Evolutionary conservation across 805 yeast species (phyloP).

Genomic region (Yamadazyma olivae): DNA sequence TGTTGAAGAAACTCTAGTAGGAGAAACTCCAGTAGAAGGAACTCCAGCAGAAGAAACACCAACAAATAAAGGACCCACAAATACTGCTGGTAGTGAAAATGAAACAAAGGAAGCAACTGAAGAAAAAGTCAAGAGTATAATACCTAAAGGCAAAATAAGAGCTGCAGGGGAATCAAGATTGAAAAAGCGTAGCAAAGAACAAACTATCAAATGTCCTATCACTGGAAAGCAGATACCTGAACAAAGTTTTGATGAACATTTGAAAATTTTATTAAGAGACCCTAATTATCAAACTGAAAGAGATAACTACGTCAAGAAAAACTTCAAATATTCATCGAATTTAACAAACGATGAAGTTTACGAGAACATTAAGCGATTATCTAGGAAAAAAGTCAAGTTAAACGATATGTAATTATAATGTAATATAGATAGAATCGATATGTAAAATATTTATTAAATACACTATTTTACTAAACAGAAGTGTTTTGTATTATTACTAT

Average conservation of each 20-base stretch:
- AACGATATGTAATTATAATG: neutral
- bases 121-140: neutral
- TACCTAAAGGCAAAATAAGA: constrained; percentile 48
- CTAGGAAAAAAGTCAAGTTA: constrained; percentile 22
- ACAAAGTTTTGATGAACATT: constrained; percentile 65
- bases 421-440: constrained; percentile 4
- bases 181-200: constrained; percentile 28
- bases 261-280: constrained; percentile 67
- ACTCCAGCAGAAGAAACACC: neutral
- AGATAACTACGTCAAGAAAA: constrained; percentile 56
- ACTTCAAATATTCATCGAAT: constrained; percentile 45
- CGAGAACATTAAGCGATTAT: constrained; percentile 54
- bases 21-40: neutral
- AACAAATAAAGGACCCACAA: neutral
- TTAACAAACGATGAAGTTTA: constrained; percentile 57
- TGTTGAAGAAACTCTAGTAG: constrained; percentile 3
- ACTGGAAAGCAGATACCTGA: constrained; percentile 72
- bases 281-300: constrained; percentile 75
- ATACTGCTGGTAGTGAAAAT: neutral
- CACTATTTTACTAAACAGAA: constrained; percentile 16
- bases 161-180: constrained; percentile 70
- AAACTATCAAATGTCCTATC: constrained; percentile 68
- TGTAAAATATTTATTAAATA: constrained; percentile 18
- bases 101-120: neutral
- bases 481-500: neutral